Percentiles rank a stretch among this genome's conserved stretches.
Evolutionary conservation across 2,329 filamentous ascomycete species (phyloP).

Genomic region (Pestalotiopsis sp.): DNA sequence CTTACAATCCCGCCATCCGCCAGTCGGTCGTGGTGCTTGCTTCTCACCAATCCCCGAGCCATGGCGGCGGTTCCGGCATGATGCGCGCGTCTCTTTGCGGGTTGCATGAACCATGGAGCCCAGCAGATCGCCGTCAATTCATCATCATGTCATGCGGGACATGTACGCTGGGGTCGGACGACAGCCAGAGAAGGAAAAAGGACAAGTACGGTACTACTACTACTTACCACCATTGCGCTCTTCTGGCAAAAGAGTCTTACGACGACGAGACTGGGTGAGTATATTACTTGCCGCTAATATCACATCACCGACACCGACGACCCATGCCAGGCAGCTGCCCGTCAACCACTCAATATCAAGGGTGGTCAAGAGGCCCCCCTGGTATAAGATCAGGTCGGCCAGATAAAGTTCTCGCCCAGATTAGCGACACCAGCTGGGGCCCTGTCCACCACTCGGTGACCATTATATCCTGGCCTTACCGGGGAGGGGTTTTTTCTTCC

Average conservation of each 20-base stretch:
- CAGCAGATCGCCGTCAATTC: neutral
- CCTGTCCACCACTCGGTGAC: too few relatives aligned
- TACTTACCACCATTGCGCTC: too few relatives aligned
- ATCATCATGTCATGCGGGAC: neutral
- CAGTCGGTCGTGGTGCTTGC: neutral
- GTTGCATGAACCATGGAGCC: neutral
- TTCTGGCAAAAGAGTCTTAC: too few relatives aligned
- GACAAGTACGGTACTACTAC: neutral
- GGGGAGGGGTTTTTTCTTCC: too few relatives aligned
- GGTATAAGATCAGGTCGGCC: neutral
- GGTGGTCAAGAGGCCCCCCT: neutral
- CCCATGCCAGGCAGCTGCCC: neutral
- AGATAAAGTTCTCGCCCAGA: neutral
- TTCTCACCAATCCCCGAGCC: neutral
- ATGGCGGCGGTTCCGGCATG: neutral
- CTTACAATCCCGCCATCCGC: neutral
- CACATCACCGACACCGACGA: neutral
- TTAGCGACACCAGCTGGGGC: neutral
- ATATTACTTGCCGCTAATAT: too few relatives aligned
- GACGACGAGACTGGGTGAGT: too few relatives aligned
- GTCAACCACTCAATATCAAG: neutral
- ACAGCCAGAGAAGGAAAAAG: neutral
- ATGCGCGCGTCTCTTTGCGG: neutral
- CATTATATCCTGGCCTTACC: too few relatives aligned
- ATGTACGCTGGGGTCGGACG: neutral